These are phyloP conservation scores for Bruguiera sexangula DNA, from an alignment of 345 rosid genomes.

Conservation along the genomic window DNA sequence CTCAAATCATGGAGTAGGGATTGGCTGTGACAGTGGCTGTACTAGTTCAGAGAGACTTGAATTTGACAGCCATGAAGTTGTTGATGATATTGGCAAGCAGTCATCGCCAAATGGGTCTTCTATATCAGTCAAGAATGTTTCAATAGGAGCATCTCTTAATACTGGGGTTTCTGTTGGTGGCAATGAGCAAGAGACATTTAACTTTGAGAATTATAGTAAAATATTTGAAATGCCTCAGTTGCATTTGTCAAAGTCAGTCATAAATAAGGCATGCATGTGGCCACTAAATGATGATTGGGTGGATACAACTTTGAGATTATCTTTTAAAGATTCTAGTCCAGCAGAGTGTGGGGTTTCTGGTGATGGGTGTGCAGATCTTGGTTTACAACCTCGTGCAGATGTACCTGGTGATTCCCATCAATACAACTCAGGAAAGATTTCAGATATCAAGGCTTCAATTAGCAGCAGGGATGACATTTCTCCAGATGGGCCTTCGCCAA, in stretches of 20 bases:
- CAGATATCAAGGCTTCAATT: constrained; percentile 28
- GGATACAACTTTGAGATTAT: constrained; percentile 38
- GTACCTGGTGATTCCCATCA: constrained; percentile 16
- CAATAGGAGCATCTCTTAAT: constrained; percentile 23
- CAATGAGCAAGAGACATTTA: constrained; percentile 24
- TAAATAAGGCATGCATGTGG: constrained; percentile 23
- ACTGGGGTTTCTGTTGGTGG: constrained; percentile 20
- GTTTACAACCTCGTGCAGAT: constrained; percentile 17
- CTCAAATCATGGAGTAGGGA: constrained; percentile 11
- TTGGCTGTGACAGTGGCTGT: constrained; percentile 18
- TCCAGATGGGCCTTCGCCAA: constrained; percentile 24
- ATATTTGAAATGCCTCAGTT: constrained; percentile 23
- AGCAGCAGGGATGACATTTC: constrained; percentile 23
- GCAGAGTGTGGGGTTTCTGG: constrained; percentile 22
- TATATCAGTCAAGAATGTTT: constrained; percentile 22
- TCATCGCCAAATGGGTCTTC: constrained; percentile 23
- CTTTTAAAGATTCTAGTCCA: constrained; percentile 31
- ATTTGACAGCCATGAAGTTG: constrained; percentile 12
- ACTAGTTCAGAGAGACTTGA: constrained; percentile 11
- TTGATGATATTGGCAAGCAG: constrained; percentile 26
- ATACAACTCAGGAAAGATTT: constrained; percentile 25
- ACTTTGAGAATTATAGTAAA: constrained; percentile 11
- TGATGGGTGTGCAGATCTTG: constrained; percentile 16
- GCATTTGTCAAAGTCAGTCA: constrained; percentile 34
- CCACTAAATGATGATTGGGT: constrained; percentile 32